Conservation (phyloP, 1,284 basidiomycete species). For the Phylloporus sp. region DNA sequence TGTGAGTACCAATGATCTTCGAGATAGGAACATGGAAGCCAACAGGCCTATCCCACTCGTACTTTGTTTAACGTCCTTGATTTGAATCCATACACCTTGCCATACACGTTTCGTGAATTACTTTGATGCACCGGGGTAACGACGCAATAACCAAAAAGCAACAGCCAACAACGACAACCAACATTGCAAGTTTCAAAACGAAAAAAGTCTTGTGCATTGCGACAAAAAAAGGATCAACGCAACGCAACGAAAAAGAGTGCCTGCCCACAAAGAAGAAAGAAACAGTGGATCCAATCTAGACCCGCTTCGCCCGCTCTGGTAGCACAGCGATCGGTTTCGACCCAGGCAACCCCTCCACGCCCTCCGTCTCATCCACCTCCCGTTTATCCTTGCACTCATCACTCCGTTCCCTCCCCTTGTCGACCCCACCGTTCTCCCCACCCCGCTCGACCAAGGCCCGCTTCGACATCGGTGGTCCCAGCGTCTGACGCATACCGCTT, state of each 20-base stretch:
- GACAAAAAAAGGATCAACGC: not conserved
- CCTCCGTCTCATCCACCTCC: not conserved
- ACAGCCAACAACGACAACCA: not conserved
- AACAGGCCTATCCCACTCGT: too few species aligned
- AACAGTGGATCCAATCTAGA: constrained; percentile 12
- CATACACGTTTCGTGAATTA: too few species aligned
- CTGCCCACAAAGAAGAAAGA: constrained; percentile 4
- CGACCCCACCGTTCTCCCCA: constrained; percentile 14
- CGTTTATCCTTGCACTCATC: not conserved
- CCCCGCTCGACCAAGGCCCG: constrained; percentile 50
- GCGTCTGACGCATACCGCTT: constrained; percentile 76
- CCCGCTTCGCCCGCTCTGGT: constrained; percentile 40
- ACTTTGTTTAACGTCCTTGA: too few species aligned
- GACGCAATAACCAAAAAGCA: not conserved
- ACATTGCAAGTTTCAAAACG: not conserved
- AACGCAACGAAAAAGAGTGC: constrained; percentile 9
- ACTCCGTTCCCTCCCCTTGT: constrained; percentile 4
- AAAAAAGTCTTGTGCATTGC: not conserved
- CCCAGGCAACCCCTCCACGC: constrained; percentile 21
- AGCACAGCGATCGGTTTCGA: constrained; percentile 41
- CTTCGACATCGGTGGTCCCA: constrained; percentile 67
- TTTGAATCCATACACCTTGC: too few species aligned
- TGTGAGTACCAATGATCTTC: too few species aligned
- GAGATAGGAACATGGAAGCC: too few species aligned
- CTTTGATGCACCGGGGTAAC: not conserved